Base-by-base conservation (phyloP, 1,284 basidiomycete genomes). In the Ustilago curta region DNA sequence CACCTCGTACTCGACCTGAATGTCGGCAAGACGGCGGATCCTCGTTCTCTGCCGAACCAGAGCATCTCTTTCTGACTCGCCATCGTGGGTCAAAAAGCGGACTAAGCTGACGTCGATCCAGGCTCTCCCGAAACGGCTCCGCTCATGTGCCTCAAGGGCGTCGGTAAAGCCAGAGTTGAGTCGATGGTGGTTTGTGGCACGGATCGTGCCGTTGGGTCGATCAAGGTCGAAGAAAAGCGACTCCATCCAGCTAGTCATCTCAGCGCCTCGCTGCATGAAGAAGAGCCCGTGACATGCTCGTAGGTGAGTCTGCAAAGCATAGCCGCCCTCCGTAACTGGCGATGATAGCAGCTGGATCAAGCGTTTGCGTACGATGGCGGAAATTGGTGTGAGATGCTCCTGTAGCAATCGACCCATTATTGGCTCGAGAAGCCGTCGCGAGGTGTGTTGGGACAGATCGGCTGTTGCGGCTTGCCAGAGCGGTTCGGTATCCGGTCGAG, bases 51-150 rank as follows among this genome's bases (percentile, higher is more conserved):
- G 48, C 12, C 67, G 62, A 0, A 56, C 45, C 3, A 50, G 56
- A 29, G 67, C 71, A 8, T 40, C 31, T 16, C 43, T 57, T 14
- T 60, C 61, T 35, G 40, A 14, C 5, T 64, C 70, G 11, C 59
- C 60, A 11, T 66, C 57, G 23, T 47, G 50, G 0, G 48, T 58
- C 6, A 39, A 47, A 18, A 76, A 47, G 8, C 68, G 73, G 8
- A 76, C 61, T 4, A 70, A 56, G 19, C 60, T 68, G 18, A 58
- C 39, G 44, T 76, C 73, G 58, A 76, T 76, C 73, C 73, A 76
- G 9, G 64, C 29, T 7, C 29, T 32, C 9, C 32, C 51, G 0
- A 19, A 27, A 4, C 21, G 40, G 35, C 44, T 53, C 25, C 40
- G 55, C 45, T 54, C 31, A 25, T 66, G 51, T 8, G 52, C 40